Evolutionary conservation across 1,284 basidiomycete genomes (phyloP), one percentile per base, ranked within the genome.

Genomic region (Ceratobasidium sp.): DNA sequence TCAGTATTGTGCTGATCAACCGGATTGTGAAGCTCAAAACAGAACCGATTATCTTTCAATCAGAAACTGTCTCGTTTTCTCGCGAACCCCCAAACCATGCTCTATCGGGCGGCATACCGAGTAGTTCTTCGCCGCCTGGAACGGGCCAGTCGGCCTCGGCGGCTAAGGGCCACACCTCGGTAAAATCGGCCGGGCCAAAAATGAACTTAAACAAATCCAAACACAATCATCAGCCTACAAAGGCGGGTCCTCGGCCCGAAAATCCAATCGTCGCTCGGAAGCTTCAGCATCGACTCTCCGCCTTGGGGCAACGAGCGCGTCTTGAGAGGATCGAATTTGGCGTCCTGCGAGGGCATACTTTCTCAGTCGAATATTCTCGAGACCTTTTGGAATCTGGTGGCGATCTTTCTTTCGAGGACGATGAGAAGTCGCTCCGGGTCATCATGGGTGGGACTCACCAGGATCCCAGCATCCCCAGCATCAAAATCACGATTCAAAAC

Each of bases 21-120:
- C n/a, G n/a, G 0, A 9, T n/a, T n/a, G n/a, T n/a, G n/a, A n/a
- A 71, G 66, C 66, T 71, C 66, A 71, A 71, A 59, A 49, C 43
- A 0, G 66, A 71, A 54, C 66, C 66, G 2, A 71, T 71, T 14
- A 71, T 71, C 54, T 71, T 71, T 37, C 6, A 59, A 27, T 19
- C 53, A 7, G 54, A 43, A 29, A 4, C 0, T 1, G 54, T 71
- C 19, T n/a, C 48, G 2, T 71, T 71, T 24, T 71, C 54, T 14
- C 29, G 54, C 14, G 66, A 71, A 37, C 53, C 37, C 5, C 39
- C 24, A 9, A 39, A 4, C 29, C 22, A 39, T 41, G 46, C 59
- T 24, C 1, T n/a, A 7, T n/a, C 29, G 53, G 24, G 6, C 6
- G 5, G 2, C 14, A 16, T 14, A 27, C 14, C 1, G 1, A 31